Conservation (phyloP, 2,329 filamentous ascomycete species). For the Cordyceps cicadae region DNA sequence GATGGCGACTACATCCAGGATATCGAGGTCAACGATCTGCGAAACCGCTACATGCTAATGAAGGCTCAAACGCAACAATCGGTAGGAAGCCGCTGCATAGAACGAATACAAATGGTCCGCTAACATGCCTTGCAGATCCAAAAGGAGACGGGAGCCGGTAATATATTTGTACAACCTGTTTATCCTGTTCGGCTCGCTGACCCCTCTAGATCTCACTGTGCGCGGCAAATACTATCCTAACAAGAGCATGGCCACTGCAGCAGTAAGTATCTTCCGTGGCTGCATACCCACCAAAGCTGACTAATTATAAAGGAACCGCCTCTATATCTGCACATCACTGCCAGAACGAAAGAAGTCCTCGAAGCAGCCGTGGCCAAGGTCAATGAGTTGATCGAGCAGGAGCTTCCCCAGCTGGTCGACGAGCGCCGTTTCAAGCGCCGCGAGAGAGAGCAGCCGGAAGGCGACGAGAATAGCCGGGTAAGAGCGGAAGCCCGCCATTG, state of each 20-base stretch:
- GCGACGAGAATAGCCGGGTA: conserved; percentile 86
- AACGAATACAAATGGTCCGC: background rate
- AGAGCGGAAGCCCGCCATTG: conserved; percentile 19
- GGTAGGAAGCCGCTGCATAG: conserved; percentile 63
- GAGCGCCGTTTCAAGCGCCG: conserved; percentile 84
- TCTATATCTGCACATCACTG: conserved; percentile 90
- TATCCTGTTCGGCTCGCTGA: background rate
- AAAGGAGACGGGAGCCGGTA: conserved; percentile 99
- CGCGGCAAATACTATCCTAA: conserved; percentile 95
- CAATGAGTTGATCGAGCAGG: conserved; percentile 91
- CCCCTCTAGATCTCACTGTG: conserved; percentile 88
- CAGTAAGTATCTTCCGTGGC: conserved; percentile 50
- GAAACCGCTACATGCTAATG: conserved; percentile 93
- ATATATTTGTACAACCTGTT: conserved; percentile 40
- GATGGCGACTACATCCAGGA: conserved; percentile 98
- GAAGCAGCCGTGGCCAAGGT: conserved; percentile 83
- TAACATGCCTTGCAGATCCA: conserved; percentile 65
- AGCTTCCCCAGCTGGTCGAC: conserved; percentile 89
- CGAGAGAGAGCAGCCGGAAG: conserved; percentile 69
- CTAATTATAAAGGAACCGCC: conserved; percentile 64
- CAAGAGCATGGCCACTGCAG: conserved; percentile 90
- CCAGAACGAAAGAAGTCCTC: conserved; percentile 82
- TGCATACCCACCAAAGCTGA: background rate
- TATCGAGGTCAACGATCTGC: conserved; percentile 96
- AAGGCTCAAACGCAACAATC: conserved; percentile 98